A percentile compares a stretch with the other conserved stretches of the same genome.
phyloP scores from a whole-genome alignment of 2,329 filamentous ascomycete genomes.

The Fusarium verrucosum region DNA sequence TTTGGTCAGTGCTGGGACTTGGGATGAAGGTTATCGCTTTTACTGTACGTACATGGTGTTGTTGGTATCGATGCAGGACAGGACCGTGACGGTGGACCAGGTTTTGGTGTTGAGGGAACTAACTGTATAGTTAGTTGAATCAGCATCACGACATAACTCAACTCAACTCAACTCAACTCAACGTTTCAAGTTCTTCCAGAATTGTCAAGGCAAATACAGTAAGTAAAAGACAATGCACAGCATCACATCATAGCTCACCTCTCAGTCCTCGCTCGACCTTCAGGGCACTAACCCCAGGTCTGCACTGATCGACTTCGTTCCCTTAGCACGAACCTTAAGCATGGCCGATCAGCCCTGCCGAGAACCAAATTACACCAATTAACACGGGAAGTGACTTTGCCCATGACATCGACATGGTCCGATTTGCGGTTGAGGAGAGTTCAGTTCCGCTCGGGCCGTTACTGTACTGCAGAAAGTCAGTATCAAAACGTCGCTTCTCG shows the following conservation, averaged over 20 bases:
- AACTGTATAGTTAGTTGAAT: not conserved
- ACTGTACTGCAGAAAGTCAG: too few relatives aligned
- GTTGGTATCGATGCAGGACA: not conserved
- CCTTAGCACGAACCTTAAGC: conserved; percentile 9
- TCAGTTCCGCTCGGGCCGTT: not conserved
- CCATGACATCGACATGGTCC: not conserved
- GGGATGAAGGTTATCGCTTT: not conserved
- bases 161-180: not conserved
- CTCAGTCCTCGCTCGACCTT: not conserved
- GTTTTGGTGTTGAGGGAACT: not conserved
- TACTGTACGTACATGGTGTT: too few relatives aligned
- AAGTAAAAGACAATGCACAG: not conserved
- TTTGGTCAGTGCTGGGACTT: not conserved
- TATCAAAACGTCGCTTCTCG: too few relatives aligned
- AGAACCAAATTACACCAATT: not conserved
- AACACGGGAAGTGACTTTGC: conserved; percentile 2
- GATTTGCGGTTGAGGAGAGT: conserved; percentile 2
- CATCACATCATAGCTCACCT: not conserved
- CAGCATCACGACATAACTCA: not conserved
- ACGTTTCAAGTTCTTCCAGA: not conserved
- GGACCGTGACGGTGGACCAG: too few relatives aligned
- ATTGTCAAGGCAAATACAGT: too few relatives aligned
- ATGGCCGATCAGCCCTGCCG: not conserved
- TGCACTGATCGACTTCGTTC: conserved; percentile 6
- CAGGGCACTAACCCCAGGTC: not conserved